Percentiles rank a stretch among this genome's conserved stretches.
These are phyloP conservation scores for Pyrenula aspistea DNA, from an alignment of 495 filamentous ascomycete genomes.

Conservation along the genomic window DNA sequence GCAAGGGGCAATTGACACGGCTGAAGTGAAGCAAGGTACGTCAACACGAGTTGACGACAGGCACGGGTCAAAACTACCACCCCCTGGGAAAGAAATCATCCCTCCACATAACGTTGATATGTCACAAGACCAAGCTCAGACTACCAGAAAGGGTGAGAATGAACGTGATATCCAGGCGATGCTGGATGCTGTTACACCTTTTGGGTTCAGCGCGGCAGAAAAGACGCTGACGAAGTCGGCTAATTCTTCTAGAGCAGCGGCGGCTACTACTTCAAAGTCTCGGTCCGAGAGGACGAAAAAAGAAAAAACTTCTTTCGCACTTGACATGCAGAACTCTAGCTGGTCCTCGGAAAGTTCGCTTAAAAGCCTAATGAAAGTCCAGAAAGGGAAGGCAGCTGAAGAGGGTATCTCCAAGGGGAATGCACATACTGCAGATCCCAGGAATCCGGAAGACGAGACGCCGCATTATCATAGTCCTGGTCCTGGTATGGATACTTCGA, in stretches of 20 bases:
- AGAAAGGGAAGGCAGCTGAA: neutral
- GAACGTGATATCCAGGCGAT: constrained; percentile 28
- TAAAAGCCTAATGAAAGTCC: neutral
- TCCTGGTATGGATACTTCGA: neutral
- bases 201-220: constrained; percentile 31
- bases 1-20: neutral
- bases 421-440: neutral
- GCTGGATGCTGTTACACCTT: constrained; percentile 36
- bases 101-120: neutral
- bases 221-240: constrained; percentile 6
- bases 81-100: neutral
- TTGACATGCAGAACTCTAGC: neutral
- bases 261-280: neutral
- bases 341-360: neutral
- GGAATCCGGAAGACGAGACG: neutral
- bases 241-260: neutral
- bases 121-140: neutral
- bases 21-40: neutral
- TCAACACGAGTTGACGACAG: neutral
- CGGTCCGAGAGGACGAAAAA: neutral
- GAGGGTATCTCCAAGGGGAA: neutral
- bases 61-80: neutral
- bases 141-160: neutral
- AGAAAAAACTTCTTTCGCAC: neutral
- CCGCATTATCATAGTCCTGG: neutral